Conservation (phyloP, 1,284 basidiomycete genomes). For the Wallemia ichthyophaga region DNA sequence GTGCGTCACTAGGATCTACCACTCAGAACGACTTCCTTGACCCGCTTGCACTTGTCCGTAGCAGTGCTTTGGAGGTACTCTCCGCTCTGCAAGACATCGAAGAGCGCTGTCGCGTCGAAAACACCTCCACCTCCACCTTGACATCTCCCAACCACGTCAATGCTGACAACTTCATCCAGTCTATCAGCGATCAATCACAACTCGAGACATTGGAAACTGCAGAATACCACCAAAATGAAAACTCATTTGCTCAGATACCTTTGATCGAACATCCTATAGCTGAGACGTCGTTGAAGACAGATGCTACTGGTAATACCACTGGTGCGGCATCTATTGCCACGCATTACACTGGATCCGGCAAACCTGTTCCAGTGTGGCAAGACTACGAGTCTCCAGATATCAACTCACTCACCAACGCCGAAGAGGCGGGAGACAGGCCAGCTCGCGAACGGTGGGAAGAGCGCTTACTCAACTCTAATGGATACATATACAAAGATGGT, state of each 20-base stretch:
- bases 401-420: not conserved
- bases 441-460: constrained; percentile 45
- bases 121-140: too few species aligned
- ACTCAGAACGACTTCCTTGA: constrained; percentile 15
- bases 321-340: not conserved
- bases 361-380: not conserved
- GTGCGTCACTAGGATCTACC: constrained; percentile 4
- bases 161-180: not conserved
- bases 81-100: constrained; percentile 29
- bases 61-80: constrained; percentile 42
- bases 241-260: not conserved
- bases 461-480: constrained; percentile 35
- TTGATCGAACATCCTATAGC: not conserved
- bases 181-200: not conserved
- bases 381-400: not conserved
- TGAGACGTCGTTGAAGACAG: not conserved
- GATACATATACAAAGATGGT: constrained; percentile 44
- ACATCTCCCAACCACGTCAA: constrained; percentile 13
- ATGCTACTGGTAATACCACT: not conserved
- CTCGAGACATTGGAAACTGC: not conserved
- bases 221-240: not conserved
- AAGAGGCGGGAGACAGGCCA: constrained; percentile 21
- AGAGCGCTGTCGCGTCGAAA: constrained; percentile 10
- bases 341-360: not conserved
- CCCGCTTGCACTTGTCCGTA: constrained; percentile 32